Conservation (phyloP, 2,329 filamentous ascomycete genomes). For the Penicillium sp. region DNA sequence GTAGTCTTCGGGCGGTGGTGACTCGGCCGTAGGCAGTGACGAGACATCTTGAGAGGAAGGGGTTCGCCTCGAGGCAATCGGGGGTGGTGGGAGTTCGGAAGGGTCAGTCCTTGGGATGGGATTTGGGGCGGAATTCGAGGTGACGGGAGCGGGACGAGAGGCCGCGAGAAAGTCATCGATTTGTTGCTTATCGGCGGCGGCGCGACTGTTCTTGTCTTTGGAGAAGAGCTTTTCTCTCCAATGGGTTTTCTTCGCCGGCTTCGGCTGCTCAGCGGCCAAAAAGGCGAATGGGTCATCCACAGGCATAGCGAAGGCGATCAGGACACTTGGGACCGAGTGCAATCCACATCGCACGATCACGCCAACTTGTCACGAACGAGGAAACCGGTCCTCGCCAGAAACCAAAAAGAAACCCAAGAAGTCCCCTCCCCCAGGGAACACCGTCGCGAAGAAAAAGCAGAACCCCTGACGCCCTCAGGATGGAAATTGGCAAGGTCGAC, state of each 20-base stretch:
- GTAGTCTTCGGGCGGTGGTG: constrained; percentile 16
- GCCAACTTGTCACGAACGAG: neutral
- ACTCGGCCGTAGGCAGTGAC: constrained; percentile 4
- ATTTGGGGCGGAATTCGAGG: constrained; percentile 8
- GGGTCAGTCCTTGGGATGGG: neutral
- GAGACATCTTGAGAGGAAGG: constrained; percentile 23
- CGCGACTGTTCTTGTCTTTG: constrained; percentile 35
- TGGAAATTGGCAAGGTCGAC: too few relatives aligned
- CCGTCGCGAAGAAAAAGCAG: too few relatives aligned
- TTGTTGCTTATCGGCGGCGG: constrained; percentile 41
- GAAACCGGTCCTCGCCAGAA: neutral
- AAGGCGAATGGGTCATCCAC: constrained; percentile 36
- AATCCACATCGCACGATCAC: constrained; percentile 32
- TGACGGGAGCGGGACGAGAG: constrained; percentile 40
- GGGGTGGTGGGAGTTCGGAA: constrained; percentile 7
- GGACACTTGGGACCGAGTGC: constrained; percentile 23
- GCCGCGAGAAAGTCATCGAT: constrained; percentile 56
- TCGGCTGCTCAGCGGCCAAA: constrained; percentile 29
- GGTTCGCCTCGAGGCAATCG: constrained; percentile 22
- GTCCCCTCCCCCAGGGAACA: too few relatives aligned
- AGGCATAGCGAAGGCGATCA: constrained; percentile 26
- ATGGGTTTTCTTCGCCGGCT: constrained; percentile 29
- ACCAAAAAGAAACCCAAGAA: too few relatives aligned
- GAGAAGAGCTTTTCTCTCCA: constrained; percentile 50
- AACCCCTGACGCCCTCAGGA: too few relatives aligned